Percentiles rank a stretch among this genome's conserved stretches.
Evolutionary conservation across 176 grass and related monocot genomes (phyloP).

Genomic region (Neostapfia colusana): DNA sequence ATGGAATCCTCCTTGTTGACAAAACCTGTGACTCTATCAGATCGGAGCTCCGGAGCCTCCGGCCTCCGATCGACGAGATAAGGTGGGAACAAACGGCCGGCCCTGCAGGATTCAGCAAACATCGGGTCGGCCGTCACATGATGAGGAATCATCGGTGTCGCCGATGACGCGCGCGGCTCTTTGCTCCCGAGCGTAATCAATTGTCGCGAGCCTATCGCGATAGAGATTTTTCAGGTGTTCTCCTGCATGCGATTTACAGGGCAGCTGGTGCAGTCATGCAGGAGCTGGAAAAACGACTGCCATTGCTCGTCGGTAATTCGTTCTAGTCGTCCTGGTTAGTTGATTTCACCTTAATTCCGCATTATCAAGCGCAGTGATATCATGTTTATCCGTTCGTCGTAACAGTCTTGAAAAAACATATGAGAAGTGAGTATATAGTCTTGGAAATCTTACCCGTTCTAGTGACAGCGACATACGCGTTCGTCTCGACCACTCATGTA

Average conservation of each 20-base stretch:
- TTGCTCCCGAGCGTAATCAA: neutral
- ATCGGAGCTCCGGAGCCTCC: neutral
- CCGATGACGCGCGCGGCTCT: neutral
- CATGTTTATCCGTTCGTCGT: too few relatives aligned
- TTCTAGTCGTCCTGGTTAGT: too few relatives aligned
- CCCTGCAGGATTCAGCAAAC: conserved; percentile 34
- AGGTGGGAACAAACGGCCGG: neutral
- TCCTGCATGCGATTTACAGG: neutral
- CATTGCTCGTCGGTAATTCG: neutral
- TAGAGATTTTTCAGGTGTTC: too few relatives aligned
- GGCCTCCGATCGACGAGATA: too few relatives aligned
- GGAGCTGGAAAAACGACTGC: neutral
- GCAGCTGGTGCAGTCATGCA: too few relatives aligned
- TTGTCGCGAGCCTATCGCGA: neutral
- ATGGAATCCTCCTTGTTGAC: conserved; percentile 22
- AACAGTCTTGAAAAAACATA: too few relatives aligned
- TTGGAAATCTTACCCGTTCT: neutral
- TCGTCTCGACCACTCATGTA: neutral
- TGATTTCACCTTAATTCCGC: too few relatives aligned
- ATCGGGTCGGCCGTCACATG: conserved; percentile 23
- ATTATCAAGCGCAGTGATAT: too few relatives aligned
- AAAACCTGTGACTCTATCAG: conserved; percentile 15
- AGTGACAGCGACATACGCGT: neutral
- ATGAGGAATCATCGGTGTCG: conserved; percentile 21
- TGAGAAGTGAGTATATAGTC: too few relatives aligned